Evolutionary conservation across 2,329 filamentous ascomycete species (phyloP), one percentile per base, ranked within the genome.

Genomic region (Ceratocystis eucalypticola): DNA sequence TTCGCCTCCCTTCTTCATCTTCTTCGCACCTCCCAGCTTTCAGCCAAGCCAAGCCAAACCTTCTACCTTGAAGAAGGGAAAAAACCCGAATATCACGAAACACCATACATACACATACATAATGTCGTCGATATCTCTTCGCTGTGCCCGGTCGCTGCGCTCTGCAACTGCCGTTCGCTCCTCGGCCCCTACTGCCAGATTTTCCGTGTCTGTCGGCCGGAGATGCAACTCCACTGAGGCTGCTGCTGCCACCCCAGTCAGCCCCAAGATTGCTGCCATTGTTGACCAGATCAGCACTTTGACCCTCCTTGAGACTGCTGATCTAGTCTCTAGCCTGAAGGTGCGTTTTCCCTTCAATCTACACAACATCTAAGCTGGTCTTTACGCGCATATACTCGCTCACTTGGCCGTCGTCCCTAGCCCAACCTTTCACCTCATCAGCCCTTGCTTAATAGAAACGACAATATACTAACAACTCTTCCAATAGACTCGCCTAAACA

Each of bases 231-330:
- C 91, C 69, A 92, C 91, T 72, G 88, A 92, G 72, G 85, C 84
- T 67, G 80, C 81, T 66, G 77, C 79, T 68, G 59, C 64, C 37
- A 41, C 37, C 67, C 76, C 83, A 72, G 77, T 80, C 69, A 96
- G 89, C 79, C 91, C 94, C 70, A 99, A 99, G 84, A 96, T 99
- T 73, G 78, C 87, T 72, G 85, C 84, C 68, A 99, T 99, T 74
- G 94, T 99, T 74, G 92, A 99, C 76, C 92, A 99, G 79, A 99
- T 99, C 77, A 96, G 93, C 79, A 87, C 94, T 84, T 88, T 99
- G 84, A 99, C 92, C 57, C 83, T 99, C 68, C 80, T 99, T 73
- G 95, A 99, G 84, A 99, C 94, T 48, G 93, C 95, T 67, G 94
- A 97, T 76, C 82, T 99, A 68, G 94, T 99, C 65, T 86, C 92